phyloP scores from a whole-genome alignment of 129 eudicot species.

The Scalesia atractyloides region DNA sequence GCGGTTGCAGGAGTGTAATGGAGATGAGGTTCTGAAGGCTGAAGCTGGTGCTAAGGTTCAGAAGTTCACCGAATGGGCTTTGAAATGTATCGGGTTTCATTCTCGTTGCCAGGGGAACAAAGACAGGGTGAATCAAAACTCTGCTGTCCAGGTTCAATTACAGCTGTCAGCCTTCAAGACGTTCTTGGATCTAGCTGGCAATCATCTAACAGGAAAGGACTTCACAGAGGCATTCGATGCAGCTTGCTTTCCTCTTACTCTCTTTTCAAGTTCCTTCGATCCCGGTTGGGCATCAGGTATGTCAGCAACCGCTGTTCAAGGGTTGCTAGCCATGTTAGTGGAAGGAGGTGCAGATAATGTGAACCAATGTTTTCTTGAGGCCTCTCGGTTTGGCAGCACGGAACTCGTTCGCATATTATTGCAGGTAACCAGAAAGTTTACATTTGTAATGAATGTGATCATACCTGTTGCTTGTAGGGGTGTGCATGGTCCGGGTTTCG shows the following conservation, averaged over 20 bases:
- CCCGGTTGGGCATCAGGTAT: constrained; percentile 98
- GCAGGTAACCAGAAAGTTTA: constrained; percentile 57
- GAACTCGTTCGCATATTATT: constrained; percentile 94
- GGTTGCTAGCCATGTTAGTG: constrained; percentile 85
- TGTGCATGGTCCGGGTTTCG: too few species aligned
- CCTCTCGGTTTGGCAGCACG: constrained; percentile 96
- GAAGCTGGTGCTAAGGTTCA: constrained; percentile 97
- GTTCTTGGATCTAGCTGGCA: constrained; percentile 92
- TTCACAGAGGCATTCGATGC: constrained; percentile 99
- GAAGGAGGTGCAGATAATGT: constrained; percentile 99
- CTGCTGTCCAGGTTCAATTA: constrained; percentile 79
- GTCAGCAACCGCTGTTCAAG: constrained; percentile 94
- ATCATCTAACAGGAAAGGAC: constrained; percentile 81
- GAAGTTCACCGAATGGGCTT: constrained; percentile 98
- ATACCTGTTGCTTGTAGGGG: neutral
- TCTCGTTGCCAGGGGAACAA: constrained; percentile 82
- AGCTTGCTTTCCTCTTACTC: constrained; percentile 97
- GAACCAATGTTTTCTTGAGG: constrained; percentile 96
- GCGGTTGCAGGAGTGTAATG: constrained; percentile 92
- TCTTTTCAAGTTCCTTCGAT: constrained; percentile 91
- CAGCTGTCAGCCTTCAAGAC: constrained; percentile 87
- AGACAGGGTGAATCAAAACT: constrained; percentile 68
- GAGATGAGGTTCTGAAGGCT: constrained; percentile 94
- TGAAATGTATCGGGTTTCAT: constrained; percentile 94
- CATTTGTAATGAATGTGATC: neutral